Conservation (phyloP, 2,329 filamentous ascomycete species). For the Phaeophleospora eucalypticola region DNA sequence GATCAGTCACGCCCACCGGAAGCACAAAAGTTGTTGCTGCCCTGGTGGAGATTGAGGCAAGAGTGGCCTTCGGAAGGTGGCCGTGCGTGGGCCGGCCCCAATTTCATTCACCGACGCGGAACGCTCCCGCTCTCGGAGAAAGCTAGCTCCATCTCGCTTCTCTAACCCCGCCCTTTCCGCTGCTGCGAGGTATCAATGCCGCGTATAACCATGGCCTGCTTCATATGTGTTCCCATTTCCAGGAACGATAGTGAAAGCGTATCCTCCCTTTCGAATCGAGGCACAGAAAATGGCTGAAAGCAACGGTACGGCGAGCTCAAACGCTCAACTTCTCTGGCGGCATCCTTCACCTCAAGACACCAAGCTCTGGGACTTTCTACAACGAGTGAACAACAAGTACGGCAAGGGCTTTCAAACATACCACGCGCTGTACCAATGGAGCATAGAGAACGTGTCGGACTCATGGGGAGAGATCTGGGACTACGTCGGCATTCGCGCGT, state of each 20-base stretch:
- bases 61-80: too few species aligned
- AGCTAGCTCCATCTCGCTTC: background rate
- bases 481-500: constrained; percentile 71
- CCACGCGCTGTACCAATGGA: constrained; percentile 78
- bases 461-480: constrained; percentile 89
- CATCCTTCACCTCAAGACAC: constrained; percentile 42
- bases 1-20: background rate
- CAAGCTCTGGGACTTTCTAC: constrained; percentile 46
- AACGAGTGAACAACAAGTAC: constrained; percentile 65
- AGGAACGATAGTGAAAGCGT: background rate
- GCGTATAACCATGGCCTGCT: background rate
- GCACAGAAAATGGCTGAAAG: constrained; percentile 7
- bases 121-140: background rate
- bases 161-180: background rate
- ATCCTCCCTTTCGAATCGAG: background rate
- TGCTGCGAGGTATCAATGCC: background rate
- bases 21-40: too few species aligned
- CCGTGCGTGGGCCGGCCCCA: too few species aligned
- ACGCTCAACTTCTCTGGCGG: constrained; percentile 30
- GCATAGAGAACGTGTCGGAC: constrained; percentile 64
- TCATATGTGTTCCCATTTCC: background rate
- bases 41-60: too few species aligned
- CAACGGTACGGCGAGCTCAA: background rate
- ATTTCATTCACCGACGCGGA: background rate
- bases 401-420: constrained; percentile 62